Percentiles rank a stretch among this genome's conserved stretches.
These are phyloP conservation scores for Pichia kudriavzevii DNA, from an alignment of 1,139 yeast genomes.

Conservation along the genomic window DNA sequence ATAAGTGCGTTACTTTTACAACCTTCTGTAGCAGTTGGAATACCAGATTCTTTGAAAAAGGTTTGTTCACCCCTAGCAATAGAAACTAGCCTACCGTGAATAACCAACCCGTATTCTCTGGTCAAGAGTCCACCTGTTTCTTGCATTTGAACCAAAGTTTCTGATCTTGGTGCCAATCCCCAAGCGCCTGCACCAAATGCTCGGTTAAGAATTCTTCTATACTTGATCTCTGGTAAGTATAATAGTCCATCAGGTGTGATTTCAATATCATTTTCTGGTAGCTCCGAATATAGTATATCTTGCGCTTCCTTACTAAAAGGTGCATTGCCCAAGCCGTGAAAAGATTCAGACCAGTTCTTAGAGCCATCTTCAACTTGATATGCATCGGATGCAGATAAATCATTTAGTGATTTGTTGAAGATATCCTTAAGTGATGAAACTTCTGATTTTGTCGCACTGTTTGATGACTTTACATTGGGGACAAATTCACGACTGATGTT, in stretches of 20 bases:
- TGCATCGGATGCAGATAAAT: slow-evolving; percentile 13
- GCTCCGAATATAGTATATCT: slow-evolving; percentile 49
- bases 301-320: slow-evolving; percentile 62
- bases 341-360: slow-evolving; percentile 66
- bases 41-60: slow-evolving; percentile 76
- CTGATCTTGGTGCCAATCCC: slow-evolving; percentile 95
- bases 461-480: slow-evolving; percentile 2
- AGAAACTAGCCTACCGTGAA: slow-evolving; percentile 82
- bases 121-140: slow-evolving; percentile 50
- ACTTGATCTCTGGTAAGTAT: slow-evolving; percentile 90
- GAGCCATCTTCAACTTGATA: slow-evolving; percentile 19
- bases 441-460: not conserved
- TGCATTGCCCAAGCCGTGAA: slow-evolving; percentile 71
- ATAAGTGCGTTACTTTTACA: slow-evolving; percentile 93
- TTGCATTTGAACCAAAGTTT: slow-evolving; percentile 53
- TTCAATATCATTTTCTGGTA: slow-evolving; percentile 70
- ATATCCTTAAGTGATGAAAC: slow-evolving; percentile 13
- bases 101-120: slow-evolving; percentile 81
- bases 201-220: slow-evolving; percentile 75
- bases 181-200: slow-evolving; percentile 99
- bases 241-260: slow-evolving; percentile 92
- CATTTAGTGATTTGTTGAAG: slow-evolving; percentile 19
- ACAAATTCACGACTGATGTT: slow-evolving; percentile 17
- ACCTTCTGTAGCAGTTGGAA: slow-evolving; percentile 96
- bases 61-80: slow-evolving; percentile 96